phyloP scores from a whole-genome alignment of 345 rosid species.

The Rhodamnia rubescens region DNA sequence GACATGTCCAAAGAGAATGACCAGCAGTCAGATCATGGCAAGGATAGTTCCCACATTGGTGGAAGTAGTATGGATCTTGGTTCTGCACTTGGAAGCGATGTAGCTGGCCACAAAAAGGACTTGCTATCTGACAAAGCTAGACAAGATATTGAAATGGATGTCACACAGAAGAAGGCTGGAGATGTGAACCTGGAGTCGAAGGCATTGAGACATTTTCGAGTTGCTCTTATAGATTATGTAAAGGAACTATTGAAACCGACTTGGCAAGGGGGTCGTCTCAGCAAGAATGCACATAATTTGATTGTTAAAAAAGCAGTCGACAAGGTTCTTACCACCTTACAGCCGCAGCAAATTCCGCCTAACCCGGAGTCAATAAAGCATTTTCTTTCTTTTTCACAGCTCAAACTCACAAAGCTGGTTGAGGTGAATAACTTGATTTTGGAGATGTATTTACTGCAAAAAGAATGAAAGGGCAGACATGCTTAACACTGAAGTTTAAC shows the following conservation, averaged over 20 bases:
- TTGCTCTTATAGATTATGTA: constrained; percentile 48
- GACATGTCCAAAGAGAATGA: constrained; percentile 37
- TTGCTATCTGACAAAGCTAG: constrained; percentile 18
- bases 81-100: constrained; percentile 17
- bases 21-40: constrained; percentile 20
- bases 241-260: constrained; percentile 69
- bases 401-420: constrained; percentile 64
- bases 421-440: constrained; percentile 45
- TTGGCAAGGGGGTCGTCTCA: constrained; percentile 80
- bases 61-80: constrained; percentile 19
- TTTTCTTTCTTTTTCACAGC: constrained; percentile 42
- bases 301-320: constrained; percentile 67
- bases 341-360: constrained; percentile 50
- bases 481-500: constrained; percentile 2
- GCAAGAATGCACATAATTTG: constrained; percentile 70
- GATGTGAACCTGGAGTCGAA: constrained; percentile 38
- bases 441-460: neutral
- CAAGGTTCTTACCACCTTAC: constrained; percentile 55
- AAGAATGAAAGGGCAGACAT: neutral
- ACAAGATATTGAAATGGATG: constrained; percentile 24
- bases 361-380: constrained; percentile 36
- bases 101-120: constrained; percentile 26
- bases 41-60: constrained; percentile 19
- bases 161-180: constrained; percentile 31
- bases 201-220: constrained; percentile 44